Evolutionary conservation across 371 early-diverging fungal genomes (phyloP).

Genomic region (Mortierella sp.): DNA sequence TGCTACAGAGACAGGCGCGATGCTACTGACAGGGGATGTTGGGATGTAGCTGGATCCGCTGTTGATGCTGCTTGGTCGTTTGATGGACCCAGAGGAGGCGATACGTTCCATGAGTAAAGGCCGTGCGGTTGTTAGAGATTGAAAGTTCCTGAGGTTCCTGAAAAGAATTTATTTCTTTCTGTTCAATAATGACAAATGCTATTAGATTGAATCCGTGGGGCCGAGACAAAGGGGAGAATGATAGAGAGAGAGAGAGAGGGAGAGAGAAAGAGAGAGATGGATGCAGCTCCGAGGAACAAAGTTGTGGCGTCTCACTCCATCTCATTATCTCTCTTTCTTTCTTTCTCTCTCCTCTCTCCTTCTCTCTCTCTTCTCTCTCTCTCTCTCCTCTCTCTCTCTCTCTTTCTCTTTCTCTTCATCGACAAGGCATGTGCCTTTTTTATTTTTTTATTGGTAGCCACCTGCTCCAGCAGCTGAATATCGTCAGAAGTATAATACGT

Average conservation of each 20-base stretch:
- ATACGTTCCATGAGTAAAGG: slow-evolving; percentile 48
- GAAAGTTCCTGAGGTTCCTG: background rate
- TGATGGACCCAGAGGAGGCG: slow-evolving; percentile 48
- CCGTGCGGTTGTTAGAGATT: slow-evolving; percentile 11
- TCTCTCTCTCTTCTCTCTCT: no score
- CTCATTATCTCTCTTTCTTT: no score
- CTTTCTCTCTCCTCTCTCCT: no score
- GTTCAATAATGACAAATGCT: background rate
- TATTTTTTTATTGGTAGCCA: no score
- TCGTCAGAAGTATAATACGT: no score
- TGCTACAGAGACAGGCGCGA: slow-evolving; percentile 24
- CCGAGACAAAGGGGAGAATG: background rate
- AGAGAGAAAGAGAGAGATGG: no score
- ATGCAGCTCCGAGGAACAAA: background rate
- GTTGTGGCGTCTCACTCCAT: background rate
- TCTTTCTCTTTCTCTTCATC: no score
- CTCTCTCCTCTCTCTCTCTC: no score
- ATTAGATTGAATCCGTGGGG: background rate
- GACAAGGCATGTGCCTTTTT: no score
- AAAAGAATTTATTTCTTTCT: background rate
- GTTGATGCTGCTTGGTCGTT: slow-evolving; percentile 48
- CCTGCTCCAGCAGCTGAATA: no score
- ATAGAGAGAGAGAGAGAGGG: background rate
- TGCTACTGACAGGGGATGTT: slow-evolving; percentile 33
- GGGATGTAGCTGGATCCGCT: slow-evolving; percentile 43